These are phyloP conservation scores for Monilinia fructigena DNA, from an alignment of 2,329 filamentous ascomycete genomes.

Conservation along the genomic window DNA sequence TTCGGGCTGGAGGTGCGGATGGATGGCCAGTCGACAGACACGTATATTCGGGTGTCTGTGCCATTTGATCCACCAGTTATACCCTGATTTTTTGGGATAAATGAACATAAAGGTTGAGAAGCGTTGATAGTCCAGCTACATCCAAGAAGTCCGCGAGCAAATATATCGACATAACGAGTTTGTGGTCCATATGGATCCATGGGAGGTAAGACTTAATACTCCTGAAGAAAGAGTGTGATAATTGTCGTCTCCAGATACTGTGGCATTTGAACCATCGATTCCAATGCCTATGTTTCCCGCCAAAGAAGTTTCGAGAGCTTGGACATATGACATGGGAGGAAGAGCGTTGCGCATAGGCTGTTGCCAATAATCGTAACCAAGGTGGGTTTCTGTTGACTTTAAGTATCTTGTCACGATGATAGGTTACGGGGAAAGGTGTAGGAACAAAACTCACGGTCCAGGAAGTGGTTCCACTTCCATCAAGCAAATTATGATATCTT, in stretches of 20 bases:
- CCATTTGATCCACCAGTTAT: conserved; percentile 48
- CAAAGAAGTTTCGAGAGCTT: conserved; percentile 55
- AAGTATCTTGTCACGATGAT: conserved; percentile 30
- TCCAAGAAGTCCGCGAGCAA: conserved; percentile 52
- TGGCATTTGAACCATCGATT: conserved; percentile 64
- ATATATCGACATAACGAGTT: conserved; percentile 63
- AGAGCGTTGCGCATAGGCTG: conserved; percentile 70
- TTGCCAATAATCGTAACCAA: conserved; percentile 57
- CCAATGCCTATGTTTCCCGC: conserved; percentile 63
- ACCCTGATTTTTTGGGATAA: conserved; percentile 53
- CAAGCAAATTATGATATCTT: conserved; percentile 56
- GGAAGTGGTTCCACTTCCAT: conserved; percentile 62
- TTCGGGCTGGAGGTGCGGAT: conserved; percentile 44
- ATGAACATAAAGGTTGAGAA: conserved; percentile 52
- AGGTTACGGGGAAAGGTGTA: background rate
- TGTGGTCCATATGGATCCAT: conserved; percentile 58
- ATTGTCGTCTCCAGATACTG: conserved; percentile 64
- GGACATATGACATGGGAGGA: conserved; percentile 59
- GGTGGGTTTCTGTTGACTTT: conserved; percentile 48
- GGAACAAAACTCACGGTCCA: conserved; percentile 48
- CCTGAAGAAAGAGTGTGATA: conserved; percentile 58
- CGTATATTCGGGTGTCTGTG: conserved; percentile 52
- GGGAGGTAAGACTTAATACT: conserved; percentile 54
- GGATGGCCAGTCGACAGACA: conserved; percentile 56
- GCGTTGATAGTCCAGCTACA: conserved; percentile 54